Evolutionary conservation across 169 alveolate genomes (phyloP), one percentile per base, ranked within the genome.

Genomic region (Cryptosporidium parvum): DNA sequence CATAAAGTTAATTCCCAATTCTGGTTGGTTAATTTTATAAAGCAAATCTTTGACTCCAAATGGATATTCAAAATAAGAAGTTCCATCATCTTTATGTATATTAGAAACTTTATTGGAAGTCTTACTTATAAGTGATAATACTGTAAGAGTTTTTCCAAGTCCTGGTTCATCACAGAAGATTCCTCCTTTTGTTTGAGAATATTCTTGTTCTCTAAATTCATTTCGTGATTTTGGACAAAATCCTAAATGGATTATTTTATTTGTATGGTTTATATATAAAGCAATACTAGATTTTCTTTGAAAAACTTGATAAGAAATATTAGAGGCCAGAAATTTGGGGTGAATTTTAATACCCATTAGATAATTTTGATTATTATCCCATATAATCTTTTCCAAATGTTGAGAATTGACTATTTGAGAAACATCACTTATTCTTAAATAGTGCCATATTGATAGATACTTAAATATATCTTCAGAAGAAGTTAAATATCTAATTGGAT

Each of bases 111-210:
- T n/a, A 12, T 26, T 10, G 8, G 75, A 35, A 16, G 75, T 80
- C 42, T 80, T 80, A 26, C 33, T 35, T 21, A 80, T 80, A 12
- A 80, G 10, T 4, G 89, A 80, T n/a, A 80, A 45, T 16, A 80
- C 29, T 18, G 89, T 80, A 14, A 80, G 45, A 18, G 89, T 80
- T 67, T 80, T 80, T 42, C 89, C 89, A 6, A 80, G 65, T 61
- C 89, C 89, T 3, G 89, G 89, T 16, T 80, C 89, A n/a, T 80
- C 89, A 31, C 89, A 80, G 1, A 80, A 80, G 9, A 80, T 62
- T 8, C 89, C 89, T 29, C 89, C 89, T 29, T 33, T 62, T 0
- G 89, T 80, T 3, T 62, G 26, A 26, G 31, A 9, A 59, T 21
- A 80, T 9, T 62, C 29, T 39, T 18, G 8, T 1, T 62, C 29